Conservation (phyloP, 2,329 filamentous ascomycete genomes). For the Tolypocladium tropicale region DNA sequence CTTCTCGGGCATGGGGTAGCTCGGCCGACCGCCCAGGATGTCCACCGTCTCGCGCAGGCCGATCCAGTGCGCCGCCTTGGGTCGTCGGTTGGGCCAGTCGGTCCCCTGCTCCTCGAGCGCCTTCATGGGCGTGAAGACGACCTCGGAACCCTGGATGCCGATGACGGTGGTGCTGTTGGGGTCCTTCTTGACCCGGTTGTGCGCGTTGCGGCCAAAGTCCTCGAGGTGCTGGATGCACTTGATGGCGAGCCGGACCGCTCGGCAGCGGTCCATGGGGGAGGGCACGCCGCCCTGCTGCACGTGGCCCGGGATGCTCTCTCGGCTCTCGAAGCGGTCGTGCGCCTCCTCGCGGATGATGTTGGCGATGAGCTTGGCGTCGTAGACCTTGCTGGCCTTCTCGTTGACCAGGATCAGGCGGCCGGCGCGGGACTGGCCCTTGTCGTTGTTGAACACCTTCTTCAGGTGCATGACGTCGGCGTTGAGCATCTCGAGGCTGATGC, state of each 20-base stretch:
- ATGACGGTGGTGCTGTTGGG: conserved; percentile 71
- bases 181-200: conserved; percentile 61
- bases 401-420: conserved; percentile 95
- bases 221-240: conserved; percentile 92
- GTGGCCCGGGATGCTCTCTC: conserved; percentile 85
- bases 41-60: conserved; percentile 73
- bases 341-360: conserved; percentile 94
- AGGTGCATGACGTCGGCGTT: conserved; percentile 82
- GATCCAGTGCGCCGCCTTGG: conserved; percentile 79
- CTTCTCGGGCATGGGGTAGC: conserved; percentile 37
- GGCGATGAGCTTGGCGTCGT: conserved; percentile 86
- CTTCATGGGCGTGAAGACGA: conserved; percentile 78
- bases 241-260: conserved; percentile 84
- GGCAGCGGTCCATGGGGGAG: conserved; percentile 90
- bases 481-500: conserved; percentile 87
- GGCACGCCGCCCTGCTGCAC: conserved; percentile 91
- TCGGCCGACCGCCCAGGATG: conserved; percentile 64
- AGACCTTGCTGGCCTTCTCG: conserved; percentile 83
- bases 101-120: conserved; percentile 75
- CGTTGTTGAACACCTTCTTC: conserved; percentile 72
- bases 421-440: conserved; percentile 79
- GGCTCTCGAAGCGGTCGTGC: conserved; percentile 82
- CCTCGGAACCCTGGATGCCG: conserved; percentile 80
- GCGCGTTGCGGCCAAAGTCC: conserved; percentile 54
- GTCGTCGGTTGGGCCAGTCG: conserved; percentile 85